These are phyloP conservation scores for Hygrophoropsis aurantiaca DNA, from an alignment of 768 basidiomycete species.

Conservation along the genomic window DNA sequence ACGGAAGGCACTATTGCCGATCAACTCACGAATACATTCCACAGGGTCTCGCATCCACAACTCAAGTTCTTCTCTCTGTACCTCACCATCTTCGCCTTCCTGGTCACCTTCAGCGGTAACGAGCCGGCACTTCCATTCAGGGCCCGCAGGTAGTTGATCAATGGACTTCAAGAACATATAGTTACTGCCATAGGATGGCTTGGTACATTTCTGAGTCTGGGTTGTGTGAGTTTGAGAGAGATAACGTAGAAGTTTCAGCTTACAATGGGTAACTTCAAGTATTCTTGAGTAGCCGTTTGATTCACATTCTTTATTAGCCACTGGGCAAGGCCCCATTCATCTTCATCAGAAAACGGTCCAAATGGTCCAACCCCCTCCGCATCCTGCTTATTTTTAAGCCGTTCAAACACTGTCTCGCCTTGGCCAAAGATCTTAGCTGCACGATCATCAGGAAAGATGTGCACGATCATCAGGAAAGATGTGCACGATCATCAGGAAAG, in stretches of 20 bases:
- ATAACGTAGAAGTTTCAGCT: too few relatives aligned
- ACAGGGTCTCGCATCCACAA: constrained; percentile 13
- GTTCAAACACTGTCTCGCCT: not conserved
- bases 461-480: too few relatives aligned
- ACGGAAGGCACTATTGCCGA: constrained; percentile 15
- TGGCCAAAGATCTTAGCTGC: not conserved
- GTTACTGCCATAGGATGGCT: too few relatives aligned
- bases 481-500: too few relatives aligned
- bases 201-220: too few relatives aligned
- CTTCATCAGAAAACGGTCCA: constrained; percentile 26
- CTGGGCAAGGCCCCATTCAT: constrained; percentile 33
- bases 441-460: not conserved
- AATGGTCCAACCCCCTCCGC: not conserved
- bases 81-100: not conserved
- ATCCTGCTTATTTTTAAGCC: not conserved
- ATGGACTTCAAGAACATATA: not conserved
- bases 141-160: not conserved
- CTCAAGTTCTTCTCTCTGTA: not conserved
- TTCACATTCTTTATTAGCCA: constrained; percentile 36
- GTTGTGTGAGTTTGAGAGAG: too few relatives aligned
- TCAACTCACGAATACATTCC: constrained; percentile 10
- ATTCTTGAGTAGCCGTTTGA: constrained; percentile 27
- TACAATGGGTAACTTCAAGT: constrained; percentile 31
- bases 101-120: not conserved
- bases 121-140: not conserved